Percentiles rank a stretch among this genome's conserved stretches.
phyloP scores from a whole-genome alignment of 805 yeast genomes.

The Schizosaccharomyces cryophilus region DNA sequence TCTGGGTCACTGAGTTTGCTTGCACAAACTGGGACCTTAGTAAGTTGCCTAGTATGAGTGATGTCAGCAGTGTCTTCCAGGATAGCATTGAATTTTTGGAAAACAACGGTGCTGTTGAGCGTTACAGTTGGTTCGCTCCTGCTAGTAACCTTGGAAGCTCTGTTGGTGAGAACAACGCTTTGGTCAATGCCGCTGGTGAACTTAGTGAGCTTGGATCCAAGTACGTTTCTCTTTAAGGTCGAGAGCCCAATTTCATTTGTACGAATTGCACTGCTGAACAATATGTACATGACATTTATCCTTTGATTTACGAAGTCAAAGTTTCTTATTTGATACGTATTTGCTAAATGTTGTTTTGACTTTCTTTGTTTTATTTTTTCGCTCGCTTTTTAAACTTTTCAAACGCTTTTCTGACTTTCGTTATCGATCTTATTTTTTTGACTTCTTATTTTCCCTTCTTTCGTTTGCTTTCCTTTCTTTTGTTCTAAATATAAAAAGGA shows the following conservation, averaged over 20 bases:
- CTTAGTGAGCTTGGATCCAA: background rate
- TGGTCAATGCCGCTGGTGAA: background rate
- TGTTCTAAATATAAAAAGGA: too few species aligned
- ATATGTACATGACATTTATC: too few species aligned
- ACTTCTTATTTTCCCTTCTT: too few species aligned
- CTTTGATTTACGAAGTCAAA: too few species aligned
- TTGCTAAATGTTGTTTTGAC: too few species aligned
- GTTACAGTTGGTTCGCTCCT: slow-evolving; percentile 1
- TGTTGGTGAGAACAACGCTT: slow-evolving; percentile 1
- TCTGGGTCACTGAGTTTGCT: slow-evolving; percentile 3
- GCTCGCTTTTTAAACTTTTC: too few species aligned
- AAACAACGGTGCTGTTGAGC: background rate
- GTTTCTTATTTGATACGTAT: too few species aligned
- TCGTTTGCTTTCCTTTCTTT: too few species aligned
- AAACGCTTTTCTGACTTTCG: too few species aligned
- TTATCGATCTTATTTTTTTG: too few species aligned
- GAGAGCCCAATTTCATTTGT: background rate
- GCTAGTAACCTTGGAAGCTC: background rate
- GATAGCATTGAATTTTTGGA: background rate
- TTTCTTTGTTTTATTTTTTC: too few species aligned
- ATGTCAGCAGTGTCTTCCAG: background rate
- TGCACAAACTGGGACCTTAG: slow-evolving; percentile 2
- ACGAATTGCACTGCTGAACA: background rate
- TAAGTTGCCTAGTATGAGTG: background rate
- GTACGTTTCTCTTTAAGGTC: background rate